Evolutionary conservation across 305 asterid species (phyloP), one percentile per base, ranked within the genome.

Genomic region (Withania somnifera): DNA sequence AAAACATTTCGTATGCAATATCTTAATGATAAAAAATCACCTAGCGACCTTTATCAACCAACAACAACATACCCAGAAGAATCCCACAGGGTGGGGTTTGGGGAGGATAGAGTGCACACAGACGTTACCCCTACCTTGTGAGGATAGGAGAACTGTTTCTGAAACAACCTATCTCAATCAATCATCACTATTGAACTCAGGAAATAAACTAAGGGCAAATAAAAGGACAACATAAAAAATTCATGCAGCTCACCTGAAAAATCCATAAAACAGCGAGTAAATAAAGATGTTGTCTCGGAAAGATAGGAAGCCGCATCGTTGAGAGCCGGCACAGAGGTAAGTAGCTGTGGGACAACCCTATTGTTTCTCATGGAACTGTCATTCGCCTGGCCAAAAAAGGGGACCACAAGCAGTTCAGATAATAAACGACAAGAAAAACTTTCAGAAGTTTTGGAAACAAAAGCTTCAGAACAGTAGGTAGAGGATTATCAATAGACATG

Each of bases 251-350:
- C 86, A 93, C 98, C 87, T 19, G 96, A 85, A 86, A 83, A 88
- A 78, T 90, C 94, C 30, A 91, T 77, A 85, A 94, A 95, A 87
- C 97, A 97, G 24, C 97, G 90, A 36, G 99, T 91, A 85, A 93
- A 92, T 78, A 90, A 90, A 7, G 98, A 93, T 52, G 97, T 89
- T 5, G 97, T 90, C 79, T 93, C 96, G 9, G 98, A 92, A 77
- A 94, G 85, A 89, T 91, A 93, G 50, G 97, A 87, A 82, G 99
- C 97, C 61, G 98, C 98, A 1, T 92, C 98, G 71, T 91, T 86
- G 63, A 97, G 84, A 79, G 92, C 81, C 7, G 99, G 98, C 57
- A 95, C 88, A 47, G 97, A 92, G 71, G 96, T 81, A 82, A 95
- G 90, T 17, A 94, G 87, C 87, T 90, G 98, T 20, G 99, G 98